These are phyloP conservation scores for Lathyrus aphaca DNA, from an alignment of 306 rosid species.

Conservation along the genomic window DNA sequence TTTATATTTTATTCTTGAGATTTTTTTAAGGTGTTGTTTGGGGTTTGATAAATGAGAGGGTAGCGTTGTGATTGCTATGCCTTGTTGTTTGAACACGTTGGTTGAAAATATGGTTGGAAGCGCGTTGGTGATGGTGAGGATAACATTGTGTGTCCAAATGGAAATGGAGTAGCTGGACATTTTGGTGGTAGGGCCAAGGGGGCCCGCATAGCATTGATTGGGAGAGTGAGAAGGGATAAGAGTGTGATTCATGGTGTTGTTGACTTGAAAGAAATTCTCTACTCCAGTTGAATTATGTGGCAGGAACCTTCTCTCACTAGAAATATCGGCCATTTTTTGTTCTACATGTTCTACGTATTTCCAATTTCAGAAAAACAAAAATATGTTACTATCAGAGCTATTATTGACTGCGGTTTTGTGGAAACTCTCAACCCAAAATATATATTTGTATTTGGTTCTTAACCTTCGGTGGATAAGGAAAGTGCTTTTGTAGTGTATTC, in stretches of 20 bases:
- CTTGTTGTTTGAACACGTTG: conserved; percentile 31
- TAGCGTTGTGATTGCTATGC: not conserved
- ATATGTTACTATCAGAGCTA: not conserved
- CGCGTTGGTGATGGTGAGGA: conserved; percentile 1
- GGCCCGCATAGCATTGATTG: conserved; percentile 41
- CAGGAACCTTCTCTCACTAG: not conserved
- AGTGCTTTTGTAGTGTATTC: not conserved
- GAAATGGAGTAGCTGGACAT: conserved; percentile 10
- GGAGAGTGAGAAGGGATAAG: conserved; percentile 43
- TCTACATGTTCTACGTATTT: not conserved
- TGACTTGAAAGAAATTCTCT: conserved; percentile 31
- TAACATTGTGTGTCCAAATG: not conserved
- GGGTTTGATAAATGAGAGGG: not conserved
- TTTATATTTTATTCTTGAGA: not conserved
- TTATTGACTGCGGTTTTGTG: not conserved
- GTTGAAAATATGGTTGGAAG: not conserved
- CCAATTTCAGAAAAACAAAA: not conserved
- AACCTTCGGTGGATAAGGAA: not conserved
- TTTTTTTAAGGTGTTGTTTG: not conserved
- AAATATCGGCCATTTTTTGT: not conserved
- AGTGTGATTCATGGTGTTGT: conserved; percentile 33
- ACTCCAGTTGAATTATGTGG: not conserved
- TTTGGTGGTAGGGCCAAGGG: conserved; percentile 17
- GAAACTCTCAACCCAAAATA: not conserved
- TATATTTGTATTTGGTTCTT: not conserved